Evolutionary conservation across 2,329 filamentous ascomycete species (phyloP).

Genomic region (Fusarium multiceps): DNA sequence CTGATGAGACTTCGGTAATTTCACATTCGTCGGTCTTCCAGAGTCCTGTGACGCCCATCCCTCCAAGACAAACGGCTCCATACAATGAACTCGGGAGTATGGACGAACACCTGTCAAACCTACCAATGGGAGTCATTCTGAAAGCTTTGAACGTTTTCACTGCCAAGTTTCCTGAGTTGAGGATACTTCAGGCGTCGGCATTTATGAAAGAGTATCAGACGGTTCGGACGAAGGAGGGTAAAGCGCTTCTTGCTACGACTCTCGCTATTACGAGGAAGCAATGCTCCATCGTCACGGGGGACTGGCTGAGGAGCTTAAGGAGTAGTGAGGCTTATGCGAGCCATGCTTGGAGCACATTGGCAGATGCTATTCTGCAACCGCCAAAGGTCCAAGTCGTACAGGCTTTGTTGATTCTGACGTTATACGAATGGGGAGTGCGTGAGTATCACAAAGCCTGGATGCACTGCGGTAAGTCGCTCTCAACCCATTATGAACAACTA

Average conservation of each 20-base stretch:
- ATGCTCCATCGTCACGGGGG: slow-evolving; percentile 13
- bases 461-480: slow-evolving; percentile 48
- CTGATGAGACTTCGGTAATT: not conserved
- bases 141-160: slow-evolving; percentile 51
- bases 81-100: slow-evolving; percentile 5
- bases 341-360: slow-evolving; percentile 25
- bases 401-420: slow-evolving; percentile 53
- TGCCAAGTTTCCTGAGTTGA: slow-evolving; percentile 50
- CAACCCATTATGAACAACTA: too few species aligned
- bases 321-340: slow-evolving; percentile 26
- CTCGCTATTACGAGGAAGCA: slow-evolving; percentile 36
- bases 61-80: not conserved
- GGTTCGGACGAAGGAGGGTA: slow-evolving; percentile 40
- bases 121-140: slow-evolving; percentile 46
- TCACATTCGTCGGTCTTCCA: not conserved
- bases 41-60: not conserved
- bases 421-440: slow-evolving; percentile 57
- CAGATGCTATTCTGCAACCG: slow-evolving; percentile 29
- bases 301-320: slow-evolving; percentile 19
- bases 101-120: slow-evolving; percentile 42
- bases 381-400: slow-evolving; percentile 51
- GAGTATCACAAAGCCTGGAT: slow-evolving; percentile 59
- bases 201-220: slow-evolving; percentile 45
- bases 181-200: slow-evolving; percentile 49
- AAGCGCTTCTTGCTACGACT: slow-evolving; percentile 36